Base-by-base conservation (phyloP, 2,329 filamentous ascomycete genomes). In the Ascochyta koolunga region DNA sequence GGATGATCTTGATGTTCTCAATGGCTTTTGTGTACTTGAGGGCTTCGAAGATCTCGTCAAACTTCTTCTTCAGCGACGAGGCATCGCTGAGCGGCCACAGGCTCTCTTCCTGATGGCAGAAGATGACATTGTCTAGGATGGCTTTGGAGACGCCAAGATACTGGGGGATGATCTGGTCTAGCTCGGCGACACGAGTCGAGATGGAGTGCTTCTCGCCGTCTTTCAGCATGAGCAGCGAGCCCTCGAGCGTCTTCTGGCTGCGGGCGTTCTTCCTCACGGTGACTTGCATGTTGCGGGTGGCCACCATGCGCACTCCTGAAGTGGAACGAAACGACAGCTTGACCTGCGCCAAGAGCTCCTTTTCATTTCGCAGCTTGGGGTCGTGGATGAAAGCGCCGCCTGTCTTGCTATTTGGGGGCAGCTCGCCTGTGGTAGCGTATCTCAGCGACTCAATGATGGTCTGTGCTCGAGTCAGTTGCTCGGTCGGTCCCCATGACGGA, bases 371-470 rank as follows among this genome's bases (percentile, higher is more conserved):
- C 42, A 96, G 82, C 83, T 95, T 95, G n/a, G 95, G 95, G 68
- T 99, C 95, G 73, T 99, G 93, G 59, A 99, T 91, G 73, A 98
- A 99, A 43, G 93, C 93, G 27, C 92, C 93, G 24, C 89, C 89
- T 64, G 88, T 89, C 79, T 83, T 86, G 71, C 88, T 93, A 79
- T 97, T 96, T 27, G 95, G 91, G 1, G 95, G 95, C 41, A 96
- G 84, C 68, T 96, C 90, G 51, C 95, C 96, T 7, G 93, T 97
- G 16, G 96, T 97, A 46, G 91, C 93, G 86, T 97, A 99, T 73
- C 97, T 97, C 69, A 99, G 89, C 73, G 92, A 96, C 76, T 99
- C 95, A 76, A 99, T 99, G 71, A 99, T 96, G 53, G 95, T 98
- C 80, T 84, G 55, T 22, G 37, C 21, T 32, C 3, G 22, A n/a